phyloP scores from a whole-genome alignment of 2,329 filamentous ascomycete species.

The Stachybotrys echinatus region DNA sequence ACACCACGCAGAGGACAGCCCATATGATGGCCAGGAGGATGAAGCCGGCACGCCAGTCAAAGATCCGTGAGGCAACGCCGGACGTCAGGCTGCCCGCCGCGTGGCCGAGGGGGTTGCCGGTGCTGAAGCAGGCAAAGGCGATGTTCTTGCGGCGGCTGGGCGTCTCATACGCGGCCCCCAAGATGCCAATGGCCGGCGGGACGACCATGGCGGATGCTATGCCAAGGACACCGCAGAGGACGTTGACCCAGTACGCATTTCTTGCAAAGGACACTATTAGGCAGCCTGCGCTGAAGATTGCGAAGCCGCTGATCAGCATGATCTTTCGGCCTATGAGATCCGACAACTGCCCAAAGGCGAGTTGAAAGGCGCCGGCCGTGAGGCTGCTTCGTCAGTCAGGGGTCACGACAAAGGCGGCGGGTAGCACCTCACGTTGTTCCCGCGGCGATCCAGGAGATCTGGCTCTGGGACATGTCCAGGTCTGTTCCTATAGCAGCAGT shows the following conservation, averaged over 20 bases:
- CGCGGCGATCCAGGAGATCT: constrained; percentile 64
- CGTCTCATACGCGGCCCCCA: constrained; percentile 58
- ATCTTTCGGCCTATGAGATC: constrained; percentile 11
- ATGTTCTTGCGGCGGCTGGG: constrained; percentile 59
- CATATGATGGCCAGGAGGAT: constrained; percentile 60
- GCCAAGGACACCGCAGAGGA: constrained; percentile 60
- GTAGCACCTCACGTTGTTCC: constrained; percentile 38
- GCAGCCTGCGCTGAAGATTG: constrained; percentile 12
- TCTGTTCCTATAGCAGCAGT: constrained; percentile 55
- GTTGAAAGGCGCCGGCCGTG: constrained; percentile 57
- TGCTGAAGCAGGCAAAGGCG: constrained; percentile 56
- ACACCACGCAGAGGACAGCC: constrained; percentile 50
- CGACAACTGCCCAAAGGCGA: constrained; percentile 43
- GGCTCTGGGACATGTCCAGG: constrained; percentile 56
- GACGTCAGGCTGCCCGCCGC: constrained; percentile 48
- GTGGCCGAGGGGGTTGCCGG: constrained; percentile 34
- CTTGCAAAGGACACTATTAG: constrained; percentile 14
- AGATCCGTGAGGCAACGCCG: constrained; percentile 55
- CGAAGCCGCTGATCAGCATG: constrained; percentile 12
- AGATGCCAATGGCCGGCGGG: constrained; percentile 58
- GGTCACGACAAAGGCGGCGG: no score
- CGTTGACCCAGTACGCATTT: constrained; percentile 28
- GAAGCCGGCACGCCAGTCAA: constrained; percentile 60
- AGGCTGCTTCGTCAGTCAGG: constrained; percentile 25
- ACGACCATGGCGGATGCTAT: constrained; percentile 59